These are phyloP conservation scores for Sicyos edulis DNA, from an alignment of 306 rosid genomes.

Conservation along the genomic window DNA sequence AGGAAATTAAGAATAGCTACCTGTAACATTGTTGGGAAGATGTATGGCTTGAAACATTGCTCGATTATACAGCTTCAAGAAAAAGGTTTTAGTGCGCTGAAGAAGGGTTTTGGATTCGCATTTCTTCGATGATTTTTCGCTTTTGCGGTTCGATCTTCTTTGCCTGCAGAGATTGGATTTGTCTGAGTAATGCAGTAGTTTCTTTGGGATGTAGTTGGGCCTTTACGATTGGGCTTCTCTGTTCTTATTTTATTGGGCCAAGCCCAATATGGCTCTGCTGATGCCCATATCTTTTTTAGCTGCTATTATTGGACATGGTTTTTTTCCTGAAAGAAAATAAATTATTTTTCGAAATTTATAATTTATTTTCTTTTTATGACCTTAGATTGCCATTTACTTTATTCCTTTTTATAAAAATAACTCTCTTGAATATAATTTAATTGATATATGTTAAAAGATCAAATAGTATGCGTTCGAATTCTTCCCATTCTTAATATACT, in stretches of 20 bases:
- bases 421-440: too few relatives aligned
- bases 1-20: slow-evolving; percentile 26
- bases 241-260: not conserved
- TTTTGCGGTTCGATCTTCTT: slow-evolving; percentile 1
- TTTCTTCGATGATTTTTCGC: not conserved
- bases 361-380: too few relatives aligned
- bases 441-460: too few relatives aligned
- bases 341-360: too few relatives aligned
- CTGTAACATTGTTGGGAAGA: slow-evolving; percentile 33
- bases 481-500: too few relatives aligned
- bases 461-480: too few relatives aligned
- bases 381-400: too few relatives aligned
- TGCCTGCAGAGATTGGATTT: not conserved
- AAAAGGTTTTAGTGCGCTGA: not conserved
- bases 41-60: slow-evolving; percentile 51
- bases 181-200: not conserved
- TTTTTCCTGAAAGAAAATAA: too few relatives aligned
- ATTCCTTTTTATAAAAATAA: too few relatives aligned
- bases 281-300: too few relatives aligned
- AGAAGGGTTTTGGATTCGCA: not conserved
- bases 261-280: not conserved
- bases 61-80: not conserved
- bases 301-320: too few relatives aligned
- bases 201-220: not conserved
- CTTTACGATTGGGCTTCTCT: not conserved